A percentile compares a stretch with the other conserved stretches of the same genome.
These are phyloP conservation scores for Corynespora cassiicola DNA, from an alignment of 2,329 filamentous ascomycete genomes.

Conservation along the genomic window DNA sequence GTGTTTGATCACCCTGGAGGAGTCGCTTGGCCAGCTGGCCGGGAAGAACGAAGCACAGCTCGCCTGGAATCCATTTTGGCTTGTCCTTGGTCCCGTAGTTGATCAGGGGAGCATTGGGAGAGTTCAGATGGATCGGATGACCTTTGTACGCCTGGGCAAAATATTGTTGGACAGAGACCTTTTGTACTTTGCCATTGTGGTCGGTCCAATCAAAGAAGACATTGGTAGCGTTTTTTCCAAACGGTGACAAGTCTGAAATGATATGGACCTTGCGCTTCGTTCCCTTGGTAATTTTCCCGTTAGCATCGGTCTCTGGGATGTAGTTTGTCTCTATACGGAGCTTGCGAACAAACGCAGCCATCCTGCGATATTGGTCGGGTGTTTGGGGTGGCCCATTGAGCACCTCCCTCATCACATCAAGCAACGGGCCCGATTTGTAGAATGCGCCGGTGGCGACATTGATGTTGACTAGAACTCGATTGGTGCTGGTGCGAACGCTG, in stretches of 20 bases:
- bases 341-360: conserved; percentile 43
- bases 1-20: conserved; percentile 34
- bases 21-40: conserved; percentile 37
- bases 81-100: conserved; percentile 30
- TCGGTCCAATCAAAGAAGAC: conserved; percentile 19
- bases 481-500: conserved; percentile 65
- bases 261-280: conserved; percentile 44
- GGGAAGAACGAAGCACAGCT: conserved; percentile 38
- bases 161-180: conserved; percentile 23
- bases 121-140: conserved; percentile 27
- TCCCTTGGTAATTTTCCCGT: conserved; percentile 28
- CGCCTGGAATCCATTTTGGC: conserved; percentile 40
- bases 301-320: conserved; percentile 42
- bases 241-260: conserved; percentile 45
- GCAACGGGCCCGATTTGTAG: conserved; percentile 56
- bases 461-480: conserved; percentile 66
- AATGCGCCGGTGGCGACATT: conserved; percentile 68
- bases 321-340: conserved; percentile 50
- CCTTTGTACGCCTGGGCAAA: conserved; percentile 24
- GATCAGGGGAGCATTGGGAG: conserved; percentile 31
- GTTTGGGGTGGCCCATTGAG: conserved; percentile 13
- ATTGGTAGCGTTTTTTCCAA: conserved; percentile 40
- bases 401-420: conserved; percentile 34
- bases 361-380: conserved; percentile 9
- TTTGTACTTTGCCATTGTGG: conserved; percentile 15